Base-by-base conservation (phyloP, 176 grass and related monocot genomes). In the Eragrostis curvula region DNA sequence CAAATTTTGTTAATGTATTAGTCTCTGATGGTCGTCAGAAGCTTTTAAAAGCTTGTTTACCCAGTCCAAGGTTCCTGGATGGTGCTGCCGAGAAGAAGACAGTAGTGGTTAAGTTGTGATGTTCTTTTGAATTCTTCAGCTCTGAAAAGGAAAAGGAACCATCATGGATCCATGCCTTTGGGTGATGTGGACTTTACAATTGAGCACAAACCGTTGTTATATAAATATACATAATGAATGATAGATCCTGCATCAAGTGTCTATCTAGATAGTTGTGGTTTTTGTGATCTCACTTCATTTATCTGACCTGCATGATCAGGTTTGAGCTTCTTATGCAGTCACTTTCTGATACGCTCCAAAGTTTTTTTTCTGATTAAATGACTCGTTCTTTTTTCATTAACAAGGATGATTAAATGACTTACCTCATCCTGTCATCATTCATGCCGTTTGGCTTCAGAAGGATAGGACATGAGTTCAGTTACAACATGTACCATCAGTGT, bases 31-130 rank as follows among this genome's bases (percentile, higher is more conserved):
- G 40, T 44, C 82, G 55, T 81, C 71, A 77, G 46, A 71, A 60
- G 25, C 24, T 15, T 18, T 64, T 16, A 2, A 12, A 16, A 16
- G 36, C 71, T 89, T 77, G 64, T 85, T 85, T 89, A 85, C 71
- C 55, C 21, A 11, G 82, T 85, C 77, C 87, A 85, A 65, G 29
- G 82, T 70, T 45, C 77, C 77, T 76, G 82, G 82, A 81, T 85
- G 78, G 42, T 50, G 83, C 77, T 85, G 46, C 63, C 64, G 71
- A 89, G 83, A 74, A 79, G 47, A 89, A 55, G 76, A 89, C 83
- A 72, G 72, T 59, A 55, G 88, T 78, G 48, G 83, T 85, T 89
- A 81, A 78, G 40, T 32, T 78, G 11, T 48, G 78, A 16, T 79
- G 60, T 75, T 69, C 27, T 79, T 70, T 53, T 84, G 47, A 4